A percentile compares a stretch with the other conserved stretches of the same genome.
Evolutionary conservation across 495 filamentous ascomycete genomes (phyloP).

Genomic region (Cercophora newfieldiana): DNA sequence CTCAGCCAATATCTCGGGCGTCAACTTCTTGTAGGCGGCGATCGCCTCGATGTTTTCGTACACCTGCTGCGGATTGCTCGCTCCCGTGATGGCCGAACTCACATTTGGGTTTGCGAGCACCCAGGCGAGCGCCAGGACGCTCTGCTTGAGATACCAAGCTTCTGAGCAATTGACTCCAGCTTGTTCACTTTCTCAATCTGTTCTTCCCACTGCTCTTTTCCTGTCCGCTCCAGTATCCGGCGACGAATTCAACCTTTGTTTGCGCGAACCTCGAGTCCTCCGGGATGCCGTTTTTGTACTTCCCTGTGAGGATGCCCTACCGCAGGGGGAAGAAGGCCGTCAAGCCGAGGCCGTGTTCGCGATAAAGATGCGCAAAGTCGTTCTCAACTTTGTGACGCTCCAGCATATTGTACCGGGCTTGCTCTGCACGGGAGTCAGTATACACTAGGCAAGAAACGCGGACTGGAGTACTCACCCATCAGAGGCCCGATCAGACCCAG

Average conservation of each 20-base stretch:
- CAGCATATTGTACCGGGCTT: conserved; percentile 59
- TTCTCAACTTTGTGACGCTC: conserved; percentile 58
- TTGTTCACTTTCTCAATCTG: conserved; percentile 47
- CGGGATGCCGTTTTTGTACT: conserved; percentile 73
- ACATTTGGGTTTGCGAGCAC: conserved; percentile 75
- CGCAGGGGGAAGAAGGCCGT: conserved; percentile 74
- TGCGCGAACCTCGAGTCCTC: conserved; percentile 55
- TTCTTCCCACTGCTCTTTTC: conserved; percentile 47
- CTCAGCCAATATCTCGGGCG: conserved; percentile 65
- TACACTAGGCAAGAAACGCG: not conserved
- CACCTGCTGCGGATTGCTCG: conserved; percentile 70
- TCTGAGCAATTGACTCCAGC: conserved; percentile 64
- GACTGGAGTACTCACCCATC: conserved; percentile 31
- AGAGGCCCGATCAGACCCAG: conserved; percentile 58
- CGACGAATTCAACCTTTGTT: conserved; percentile 49
- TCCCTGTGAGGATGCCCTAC: conserved; percentile 74
- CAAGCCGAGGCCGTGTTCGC: conserved; percentile 64
- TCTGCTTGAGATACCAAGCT: conserved; percentile 63
- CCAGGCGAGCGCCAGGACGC: conserved; percentile 75
- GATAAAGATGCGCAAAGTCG: conserved; percentile 63
- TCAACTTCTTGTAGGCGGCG: conserved; percentile 60
- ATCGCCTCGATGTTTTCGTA: conserved; percentile 68
- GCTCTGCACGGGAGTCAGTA: conserved; percentile 38
- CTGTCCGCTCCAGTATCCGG: conserved; percentile 45
- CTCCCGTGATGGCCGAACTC: conserved; percentile 74